These are phyloP conservation scores for Lophium mytilinum DNA, from an alignment of 495 filamentous ascomycete species.

Conservation along the genomic window DNA sequence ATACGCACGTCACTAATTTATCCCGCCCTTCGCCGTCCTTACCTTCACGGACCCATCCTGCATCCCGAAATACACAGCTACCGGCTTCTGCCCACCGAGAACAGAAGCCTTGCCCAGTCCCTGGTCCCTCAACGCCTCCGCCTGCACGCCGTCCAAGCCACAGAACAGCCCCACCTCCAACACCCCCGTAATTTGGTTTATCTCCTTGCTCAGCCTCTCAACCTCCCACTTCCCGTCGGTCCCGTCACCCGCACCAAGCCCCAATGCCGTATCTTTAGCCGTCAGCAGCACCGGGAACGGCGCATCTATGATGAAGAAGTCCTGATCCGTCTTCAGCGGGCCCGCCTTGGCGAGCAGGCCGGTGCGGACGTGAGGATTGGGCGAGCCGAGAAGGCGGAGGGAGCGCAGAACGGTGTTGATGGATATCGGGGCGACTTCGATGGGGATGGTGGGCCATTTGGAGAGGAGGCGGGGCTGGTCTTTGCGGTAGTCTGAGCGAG, in stretches of 20 bases:
- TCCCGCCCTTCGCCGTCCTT: slow-evolving; percentile 9
- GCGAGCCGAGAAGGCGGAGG: slow-evolving; percentile 61
- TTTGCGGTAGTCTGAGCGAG: slow-evolving; percentile 68
- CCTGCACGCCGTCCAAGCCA: slow-evolving; percentile 64
- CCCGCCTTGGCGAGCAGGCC: slow-evolving; percentile 64
- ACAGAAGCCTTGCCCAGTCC: slow-evolving; percentile 21
- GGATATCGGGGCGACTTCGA: slow-evolving; percentile 84
- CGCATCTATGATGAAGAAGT: slow-evolving; percentile 88
- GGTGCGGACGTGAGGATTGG: slow-evolving; percentile 58
- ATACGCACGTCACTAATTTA: neutral
- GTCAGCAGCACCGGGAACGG: slow-evolving; percentile 67
- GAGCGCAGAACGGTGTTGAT: slow-evolving; percentile 60
- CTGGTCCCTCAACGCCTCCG: slow-evolving; percentile 45
- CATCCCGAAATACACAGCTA: slow-evolving; percentile 93
- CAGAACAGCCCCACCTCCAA: slow-evolving; percentile 88
- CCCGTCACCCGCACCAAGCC: slow-evolving; percentile 35
- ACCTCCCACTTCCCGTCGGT: slow-evolving; percentile 58
- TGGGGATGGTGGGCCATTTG: slow-evolving; percentile 75
- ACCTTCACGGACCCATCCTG: slow-evolving; percentile 51
- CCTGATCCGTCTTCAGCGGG: slow-evolving; percentile 86
- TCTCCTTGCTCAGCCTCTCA: slow-evolving; percentile 54
- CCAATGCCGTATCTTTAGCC: slow-evolving; percentile 44
- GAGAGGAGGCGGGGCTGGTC: slow-evolving; percentile 68
- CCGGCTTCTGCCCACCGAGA: slow-evolving; percentile 74
- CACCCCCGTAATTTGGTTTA: slow-evolving; percentile 80